phyloP scores from a whole-genome alignment of 805 yeast genomes.

The Nakazawaea holstii region DNA sequence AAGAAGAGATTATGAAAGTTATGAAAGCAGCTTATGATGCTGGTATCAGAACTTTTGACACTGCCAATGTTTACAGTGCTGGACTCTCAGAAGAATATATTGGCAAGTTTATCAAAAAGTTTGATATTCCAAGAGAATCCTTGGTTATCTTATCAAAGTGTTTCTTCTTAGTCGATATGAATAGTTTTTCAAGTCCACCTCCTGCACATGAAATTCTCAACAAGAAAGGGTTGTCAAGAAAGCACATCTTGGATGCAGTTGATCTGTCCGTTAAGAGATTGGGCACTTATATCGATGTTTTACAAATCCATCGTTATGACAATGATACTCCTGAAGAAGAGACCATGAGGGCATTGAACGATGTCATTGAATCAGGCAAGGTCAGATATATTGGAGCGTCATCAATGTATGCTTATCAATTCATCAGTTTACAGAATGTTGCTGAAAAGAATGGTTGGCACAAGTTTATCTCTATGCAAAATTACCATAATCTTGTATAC shows the following conservation, averaged over 20 bases:
- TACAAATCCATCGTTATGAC: conserved; percentile 55
- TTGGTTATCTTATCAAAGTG: conserved; percentile 24
- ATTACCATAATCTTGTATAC: conserved; percentile 46
- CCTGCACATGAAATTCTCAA: conserved; percentile 20
- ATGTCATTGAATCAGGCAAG: conserved; percentile 38
- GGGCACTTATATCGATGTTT: conserved; percentile 47
- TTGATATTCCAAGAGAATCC: conserved; percentile 21
- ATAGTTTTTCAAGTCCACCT: conserved; percentile 2
- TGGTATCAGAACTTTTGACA: conserved; percentile 40
- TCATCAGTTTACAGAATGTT: conserved; percentile 44
- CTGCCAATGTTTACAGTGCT: conserved; percentile 30
- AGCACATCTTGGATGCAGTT: conserved; percentile 40
- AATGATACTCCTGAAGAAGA: conserved; percentile 41
- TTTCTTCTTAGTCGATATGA: conserved; percentile 14
- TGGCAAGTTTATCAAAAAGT: conserved; percentile 23
- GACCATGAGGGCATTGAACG: conserved; percentile 51
- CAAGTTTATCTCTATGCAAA: conserved; percentile 55
- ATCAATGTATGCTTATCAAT: conserved; percentile 50
- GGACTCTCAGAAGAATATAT: conserved; percentile 21
- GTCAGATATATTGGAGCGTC: conserved; percentile 59
- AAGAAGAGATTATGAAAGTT: conserved; percentile 35
- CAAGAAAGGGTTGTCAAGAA: conserved; percentile 35
- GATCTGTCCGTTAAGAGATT: conserved; percentile 34
- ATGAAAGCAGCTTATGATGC: conserved; percentile 39
- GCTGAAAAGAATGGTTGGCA: conserved; percentile 54